Evolutionary conservation across 2,329 filamentous ascomycete genomes (phyloP).

Genomic region (Ophiostoma fasciatum): DNA sequence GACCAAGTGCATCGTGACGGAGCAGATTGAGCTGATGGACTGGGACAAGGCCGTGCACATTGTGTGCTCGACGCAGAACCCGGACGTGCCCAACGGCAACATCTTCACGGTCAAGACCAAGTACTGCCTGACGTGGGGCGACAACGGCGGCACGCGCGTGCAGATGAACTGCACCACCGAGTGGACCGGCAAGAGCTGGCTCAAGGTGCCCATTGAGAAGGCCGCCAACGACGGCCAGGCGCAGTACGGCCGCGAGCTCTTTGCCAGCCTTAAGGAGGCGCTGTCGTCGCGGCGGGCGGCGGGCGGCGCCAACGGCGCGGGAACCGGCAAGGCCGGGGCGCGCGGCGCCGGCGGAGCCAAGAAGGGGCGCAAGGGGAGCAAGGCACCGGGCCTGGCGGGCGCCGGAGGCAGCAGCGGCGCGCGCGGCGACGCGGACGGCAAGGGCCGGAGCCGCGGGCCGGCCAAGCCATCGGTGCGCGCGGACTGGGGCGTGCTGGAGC

Average conservation of each 20-base stretch:
- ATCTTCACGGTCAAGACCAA: constrained; percentile 85
- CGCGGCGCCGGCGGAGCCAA: constrained; percentile 26
- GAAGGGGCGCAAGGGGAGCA: constrained; percentile 36
- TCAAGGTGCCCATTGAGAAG: constrained; percentile 94
- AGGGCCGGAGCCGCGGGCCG: too few species aligned
- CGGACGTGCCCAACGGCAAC: constrained; percentile 88
- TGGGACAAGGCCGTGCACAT: constrained; percentile 76
- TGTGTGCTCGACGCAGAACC: constrained; percentile 72
- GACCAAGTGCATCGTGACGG: constrained; percentile 84
- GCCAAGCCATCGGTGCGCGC: constrained; percentile 25
- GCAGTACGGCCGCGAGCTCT: constrained; percentile 67
- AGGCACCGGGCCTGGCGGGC: too few species aligned
- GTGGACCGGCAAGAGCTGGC: constrained; percentile 96
- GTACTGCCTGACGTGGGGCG: constrained; percentile 87
- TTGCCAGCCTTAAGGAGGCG: constrained; percentile 57
- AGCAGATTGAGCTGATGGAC: constrained; percentile 72
- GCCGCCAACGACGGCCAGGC: constrained; percentile 82
- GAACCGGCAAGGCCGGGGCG: not conserved
- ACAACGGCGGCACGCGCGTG: constrained; percentile 70
- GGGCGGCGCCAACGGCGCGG: constrained; percentile 28
- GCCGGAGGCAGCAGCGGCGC: too few species aligned
- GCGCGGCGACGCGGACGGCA: constrained; percentile 37
- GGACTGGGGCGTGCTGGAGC: constrained; percentile 72
- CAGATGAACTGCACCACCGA: constrained; percentile 84
- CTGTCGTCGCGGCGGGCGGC: constrained; percentile 48